Evolutionary conservation across 2,329 filamentous ascomycete species (phyloP).

Genomic region (Claviceps sp.): DNA sequence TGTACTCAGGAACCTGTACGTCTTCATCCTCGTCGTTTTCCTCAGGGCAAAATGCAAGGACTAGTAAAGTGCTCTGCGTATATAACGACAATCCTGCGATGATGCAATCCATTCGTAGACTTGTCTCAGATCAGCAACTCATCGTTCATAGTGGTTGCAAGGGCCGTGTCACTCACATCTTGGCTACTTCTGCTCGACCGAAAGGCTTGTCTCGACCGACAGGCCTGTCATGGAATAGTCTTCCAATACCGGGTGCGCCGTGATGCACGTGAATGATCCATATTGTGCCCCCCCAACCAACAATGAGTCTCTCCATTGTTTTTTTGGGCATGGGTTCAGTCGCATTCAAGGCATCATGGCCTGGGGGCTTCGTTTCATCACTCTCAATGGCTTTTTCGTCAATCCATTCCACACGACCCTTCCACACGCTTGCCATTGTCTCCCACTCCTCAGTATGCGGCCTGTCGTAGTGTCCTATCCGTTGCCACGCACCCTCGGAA

Average conservation of each 20-base stretch:
- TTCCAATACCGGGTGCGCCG: constrained; percentile 52
- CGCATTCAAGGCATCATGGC: background rate
- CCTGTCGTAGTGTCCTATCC: constrained; percentile 82
- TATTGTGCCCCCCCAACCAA: constrained; percentile 92
- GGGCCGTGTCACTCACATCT: constrained; percentile 52
- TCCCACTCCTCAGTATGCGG: constrained; percentile 83
- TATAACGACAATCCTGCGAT: constrained; percentile 95
- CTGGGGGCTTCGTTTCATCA: constrained; percentile 37
- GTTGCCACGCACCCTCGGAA: constrained; percentile 79
- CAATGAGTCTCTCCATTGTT: constrained; percentile 61
- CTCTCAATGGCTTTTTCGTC: constrained; percentile 68
- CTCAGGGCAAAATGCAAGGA: constrained; percentile 77
- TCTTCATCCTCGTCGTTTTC: constrained; percentile 49
- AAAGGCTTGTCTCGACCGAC: constrained; percentile 59
- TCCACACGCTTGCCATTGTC: constrained; percentile 94
- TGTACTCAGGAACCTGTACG: constrained; percentile 21
- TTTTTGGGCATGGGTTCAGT: background rate
- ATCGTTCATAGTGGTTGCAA: background rate
- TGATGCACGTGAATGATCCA: constrained; percentile 91
- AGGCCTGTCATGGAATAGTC: constrained; percentile 53
- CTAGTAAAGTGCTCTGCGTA: constrained; percentile 78
- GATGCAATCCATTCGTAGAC: constrained; percentile 90
- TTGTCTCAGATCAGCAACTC: constrained; percentile 18
- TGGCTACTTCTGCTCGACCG: constrained; percentile 78
- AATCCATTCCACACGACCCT: constrained; percentile 83